Evolutionary conservation across 2,329 filamentous ascomycete genomes (phyloP), one percentile per base, ranked within the genome.

Genomic region (Zarea fungicola): DNA sequence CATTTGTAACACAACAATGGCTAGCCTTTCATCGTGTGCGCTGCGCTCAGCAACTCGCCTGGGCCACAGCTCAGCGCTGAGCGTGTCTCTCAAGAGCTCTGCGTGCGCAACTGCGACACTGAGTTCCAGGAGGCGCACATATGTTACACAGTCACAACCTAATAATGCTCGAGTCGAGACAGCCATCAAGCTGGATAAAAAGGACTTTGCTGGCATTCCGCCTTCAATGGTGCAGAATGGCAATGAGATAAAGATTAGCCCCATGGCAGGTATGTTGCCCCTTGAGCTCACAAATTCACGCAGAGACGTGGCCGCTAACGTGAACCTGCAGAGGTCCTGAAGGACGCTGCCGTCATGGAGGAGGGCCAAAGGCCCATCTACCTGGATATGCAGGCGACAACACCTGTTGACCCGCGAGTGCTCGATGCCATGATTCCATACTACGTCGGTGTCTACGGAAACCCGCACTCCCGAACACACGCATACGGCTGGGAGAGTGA

Each of bases 401-500:
- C 93, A 1, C 93, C 93, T 16, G 83, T 93, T 52, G 93, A 99
- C 60, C 93, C 93, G 21, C 83, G 93, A 56, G 93, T 99, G 26
- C 79, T 99, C 39, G 93, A 99, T 67, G 87, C 89, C 49, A 99
- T 99, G 93, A 78, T 99, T 35, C 93, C 93, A 0, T 99, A 83
- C 70, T 90, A 91, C 65, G 92, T 91, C 29, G 90, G 91, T 54
- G 80, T 95, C 42, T 99, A 95, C 65, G 93, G 93, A 58, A 99
- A 99, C 69, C 93, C 93, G 32, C 93, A 99, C 67, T 97, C 92
- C 49, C 83, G 92, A 62, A 99, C 93, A 50, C 93, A 99, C 68
- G 91, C 93, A 21, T 99, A 99, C 67, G 93, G 93, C 43, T 99
- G 93, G 93, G 93, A 99, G 73, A 95, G 87, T 46, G 93, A 99